Evolutionary conservation across 148 eudicot species (phyloP), one percentile per base, ranked within the genome.

Genomic region (Silene latifolia): DNA sequence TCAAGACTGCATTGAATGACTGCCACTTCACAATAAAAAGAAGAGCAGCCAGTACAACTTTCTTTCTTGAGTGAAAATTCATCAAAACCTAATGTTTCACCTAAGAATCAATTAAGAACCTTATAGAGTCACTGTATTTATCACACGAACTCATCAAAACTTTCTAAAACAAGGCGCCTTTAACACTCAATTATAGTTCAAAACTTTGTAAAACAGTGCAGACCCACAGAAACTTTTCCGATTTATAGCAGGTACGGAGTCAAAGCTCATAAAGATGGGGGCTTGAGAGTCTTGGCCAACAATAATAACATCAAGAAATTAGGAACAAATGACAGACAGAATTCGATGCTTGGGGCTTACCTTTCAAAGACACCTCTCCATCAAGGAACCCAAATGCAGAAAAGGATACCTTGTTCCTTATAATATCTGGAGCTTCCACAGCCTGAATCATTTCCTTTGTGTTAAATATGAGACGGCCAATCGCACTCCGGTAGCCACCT

Each of bases 381-480:
- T 92, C 92, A 71, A 95, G 79, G 83, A 92, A 90, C 53, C 99
- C 97, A 9, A 95, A 84, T 48, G 87, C 91, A 32, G 91, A 85
- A 65, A 95, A 90, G 25, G 93, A 82, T 12, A 95, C 97, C 72
- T 79, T 88, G 84, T 95, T 95, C 82, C 83, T 83, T 63, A 95
- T 89, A 58, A 72, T 84, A 80, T 88, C 94, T 32, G 99, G 98
- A 65, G 96, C 91, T 85, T 92, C 97, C 74, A 95, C 80, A 62
- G 62, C 90, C 76, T 95, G 99, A 81, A 92, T 85, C 99, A 95
- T 92, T 80, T 92, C 99, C 32, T 88, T 88, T 67, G 99, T 88
- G 76, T 88, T 90, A 80, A 95, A 92, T 44, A 92, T 44, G 8
- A 92, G 84, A 65, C 99, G 96, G 35, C 99, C 99, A 27, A 95